Evolutionary conservation across 2,329 filamentous ascomycete species (phyloP).

Genomic region (Phymatotrichopsis omnivora): DNA sequence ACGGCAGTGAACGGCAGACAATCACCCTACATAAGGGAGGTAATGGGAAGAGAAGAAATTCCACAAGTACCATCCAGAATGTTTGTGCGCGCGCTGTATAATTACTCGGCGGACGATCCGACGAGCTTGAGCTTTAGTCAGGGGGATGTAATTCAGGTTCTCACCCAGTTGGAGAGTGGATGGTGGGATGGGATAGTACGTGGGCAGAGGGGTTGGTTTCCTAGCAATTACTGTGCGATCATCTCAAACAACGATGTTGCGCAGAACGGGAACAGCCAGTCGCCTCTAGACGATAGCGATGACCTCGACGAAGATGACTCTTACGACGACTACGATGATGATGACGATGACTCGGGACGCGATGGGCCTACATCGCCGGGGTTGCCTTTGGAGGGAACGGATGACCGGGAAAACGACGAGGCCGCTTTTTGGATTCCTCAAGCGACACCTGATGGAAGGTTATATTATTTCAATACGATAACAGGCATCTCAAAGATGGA

Average conservation of each 20-base stretch:
- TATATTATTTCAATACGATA: constrained; percentile 98
- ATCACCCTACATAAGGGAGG: constrained; percentile 21
- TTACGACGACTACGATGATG: constrained; percentile 56
- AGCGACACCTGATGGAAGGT: constrained; percentile 78
- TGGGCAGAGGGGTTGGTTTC: constrained; percentile 94
- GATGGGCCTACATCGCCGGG: constrained; percentile 41
- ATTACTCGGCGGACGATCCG: constrained; percentile 94
- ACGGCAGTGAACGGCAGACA: constrained; percentile 20
- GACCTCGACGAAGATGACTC: constrained; percentile 57
- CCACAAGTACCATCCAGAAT: constrained; percentile 52
- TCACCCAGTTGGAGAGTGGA: constrained; percentile 93
- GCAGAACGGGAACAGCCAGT: constrained; percentile 47
- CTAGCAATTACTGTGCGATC: constrained; percentile 94
- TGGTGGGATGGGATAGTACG: constrained; percentile 99
- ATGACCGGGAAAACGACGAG: constrained; percentile 54
- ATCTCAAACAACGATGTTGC: constrained; percentile 67
- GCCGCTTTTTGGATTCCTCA: constrained; percentile 98
- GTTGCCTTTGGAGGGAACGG: constrained; percentile 56
- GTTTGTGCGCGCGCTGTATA: constrained; percentile 92
- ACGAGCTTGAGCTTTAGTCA: constrained; percentile 95
- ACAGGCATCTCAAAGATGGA: constrained; percentile 94
- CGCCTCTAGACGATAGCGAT: constrained; percentile 49
- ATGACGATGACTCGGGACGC: constrained; percentile 48
- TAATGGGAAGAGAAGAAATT: constrained; percentile 22
- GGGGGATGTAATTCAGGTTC: constrained; percentile 95